These are phyloP conservation scores for Apiotrichum akiyoshidainum DNA, from an alignment of 1,284 basidiomycete genomes.

Conservation along the genomic window DNA sequence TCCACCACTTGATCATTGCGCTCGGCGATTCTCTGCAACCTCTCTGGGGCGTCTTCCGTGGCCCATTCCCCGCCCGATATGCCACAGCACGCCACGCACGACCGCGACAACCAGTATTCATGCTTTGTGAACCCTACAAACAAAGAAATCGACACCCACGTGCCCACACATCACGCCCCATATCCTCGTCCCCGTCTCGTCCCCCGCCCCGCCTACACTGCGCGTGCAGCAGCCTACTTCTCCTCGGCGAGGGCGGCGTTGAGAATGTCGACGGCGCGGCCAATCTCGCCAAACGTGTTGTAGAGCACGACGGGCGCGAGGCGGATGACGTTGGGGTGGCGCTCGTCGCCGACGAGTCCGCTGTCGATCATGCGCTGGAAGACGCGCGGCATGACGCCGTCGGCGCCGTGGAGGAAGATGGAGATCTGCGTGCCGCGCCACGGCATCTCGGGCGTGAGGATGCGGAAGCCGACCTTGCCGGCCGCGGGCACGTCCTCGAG, in stretches of 20 bases:
- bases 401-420: constrained; percentile 61
- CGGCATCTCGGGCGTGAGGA: constrained; percentile 73
- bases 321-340: constrained; percentile 84
- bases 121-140: too few species aligned
- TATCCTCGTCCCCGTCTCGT: too few species aligned
- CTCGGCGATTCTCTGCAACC: too few species aligned
- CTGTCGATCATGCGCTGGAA: constrained; percentile 60
- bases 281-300: constrained; percentile 73
- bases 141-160: too few species aligned
- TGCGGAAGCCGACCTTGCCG: constrained; percentile 62
- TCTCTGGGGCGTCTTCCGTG: too few species aligned
- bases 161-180: too few species aligned
- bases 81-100: too few species aligned
- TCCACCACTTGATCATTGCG: too few species aligned
- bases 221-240: constrained; percentile 7
- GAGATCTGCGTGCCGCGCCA: constrained; percentile 81
- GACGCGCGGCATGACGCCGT: constrained; percentile 69
- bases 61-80: too few species aligned
- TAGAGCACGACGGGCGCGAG: constrained; percentile 80
- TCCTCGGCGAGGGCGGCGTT: constrained; percentile 54
- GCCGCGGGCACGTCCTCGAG: constrained; percentile 11
- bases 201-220: too few species aligned
- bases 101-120: too few species aligned
- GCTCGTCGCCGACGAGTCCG: constrained; percentile 85
- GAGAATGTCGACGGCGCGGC: constrained; percentile 62